Base-by-base conservation (phyloP, 139 green algal genomes). In the Chlorokybus atmophyticus region DNA sequence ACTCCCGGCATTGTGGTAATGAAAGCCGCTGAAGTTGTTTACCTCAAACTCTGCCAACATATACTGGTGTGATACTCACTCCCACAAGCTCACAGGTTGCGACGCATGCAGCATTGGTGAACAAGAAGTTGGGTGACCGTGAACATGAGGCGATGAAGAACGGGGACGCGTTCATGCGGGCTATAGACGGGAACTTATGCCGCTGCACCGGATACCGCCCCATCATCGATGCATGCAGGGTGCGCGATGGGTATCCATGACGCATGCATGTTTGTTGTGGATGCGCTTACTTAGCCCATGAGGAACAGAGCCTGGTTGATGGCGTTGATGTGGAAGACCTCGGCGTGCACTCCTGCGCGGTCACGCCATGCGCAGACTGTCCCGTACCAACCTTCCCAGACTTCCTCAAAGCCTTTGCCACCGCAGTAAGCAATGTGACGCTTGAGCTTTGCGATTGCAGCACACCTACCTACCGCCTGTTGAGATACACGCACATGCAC, bases 161-260 rank as follows among this genome's bases (percentile, higher is more conserved):
- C 30, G 51, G 28, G 32, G 19, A 41, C 23, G 57, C 32, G 40
- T 10, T 4, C 4, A 28, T 62, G 50, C 32, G 23, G 3, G 51
- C 50, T 26, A 55, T 68, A 23, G 25, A 21, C 6, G 63, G 63
- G 21, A 69, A 68, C 17, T 7, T 73, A 8, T 91, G 81, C 68
- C 65, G 81, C 24, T 90, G 83, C 77, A 90, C 83, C 0, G 82
- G 82, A 4, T 90, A 85, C 58, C 40, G 81, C 25, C 77, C 82
- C 48, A 86, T 90, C 26, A 41, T 85, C 35, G 81, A 85, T 27
- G 66, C 70, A 7, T 66, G 58, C 58, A 61, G 50, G 19, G n/a
- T n/a, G n/a, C n/a, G n/a, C n/a, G n/a, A n/a, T n/a, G n/a, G n/a
- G n/a, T n/a, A n/a, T n/a, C n/a, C n/a, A n/a, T n/a, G n/a, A n/a